phyloP scores from a whole-genome alignment of 140 eudicot genomes.

The Flaveria floridana region DNA sequence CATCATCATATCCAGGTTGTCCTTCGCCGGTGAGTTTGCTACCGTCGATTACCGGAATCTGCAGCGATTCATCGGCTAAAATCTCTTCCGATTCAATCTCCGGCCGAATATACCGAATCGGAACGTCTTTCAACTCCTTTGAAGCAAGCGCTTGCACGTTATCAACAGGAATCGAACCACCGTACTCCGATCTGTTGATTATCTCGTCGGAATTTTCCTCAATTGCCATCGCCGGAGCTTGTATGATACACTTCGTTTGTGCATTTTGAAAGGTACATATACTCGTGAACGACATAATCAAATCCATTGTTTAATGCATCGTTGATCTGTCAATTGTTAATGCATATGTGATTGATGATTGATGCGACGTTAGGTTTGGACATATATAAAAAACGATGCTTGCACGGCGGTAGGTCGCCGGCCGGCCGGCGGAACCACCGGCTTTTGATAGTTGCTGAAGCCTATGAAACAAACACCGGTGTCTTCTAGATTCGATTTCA shows the following conservation, averaged over 20 bases:
- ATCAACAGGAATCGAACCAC: constrained; percentile 57
- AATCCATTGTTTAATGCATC: constrained; percentile 7
- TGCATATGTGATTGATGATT: neutral
- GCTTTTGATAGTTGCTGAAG: neutral
- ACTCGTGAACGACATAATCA: neutral
- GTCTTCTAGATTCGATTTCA: neutral
- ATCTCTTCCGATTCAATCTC: constrained; percentile 38
- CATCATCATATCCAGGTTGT: constrained; percentile 34
- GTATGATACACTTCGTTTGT: neutral
- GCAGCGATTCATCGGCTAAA: constrained; percentile 36
- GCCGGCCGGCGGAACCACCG: neutral
- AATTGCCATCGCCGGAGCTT: constrained; percentile 11
- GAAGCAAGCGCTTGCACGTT: constrained; percentile 53
- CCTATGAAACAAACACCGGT: neutral
- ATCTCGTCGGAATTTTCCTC: constrained; percentile 15
- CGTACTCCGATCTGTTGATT: constrained; percentile 29
- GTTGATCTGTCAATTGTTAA: neutral
- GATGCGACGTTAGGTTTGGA: constrained; percentile 11
- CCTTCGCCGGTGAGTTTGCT: constrained; percentile 29
- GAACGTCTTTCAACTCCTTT: constrained; percentile 37
- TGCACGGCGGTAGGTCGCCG: neutral
- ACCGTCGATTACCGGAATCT: constrained; percentile 53
- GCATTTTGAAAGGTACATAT: neutral
- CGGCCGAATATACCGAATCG: constrained; percentile 46
- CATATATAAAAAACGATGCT: neutral